Conservation (phyloP, 2,329 filamentous ascomycete species). For the Fusarium nisikadoi region DNA sequence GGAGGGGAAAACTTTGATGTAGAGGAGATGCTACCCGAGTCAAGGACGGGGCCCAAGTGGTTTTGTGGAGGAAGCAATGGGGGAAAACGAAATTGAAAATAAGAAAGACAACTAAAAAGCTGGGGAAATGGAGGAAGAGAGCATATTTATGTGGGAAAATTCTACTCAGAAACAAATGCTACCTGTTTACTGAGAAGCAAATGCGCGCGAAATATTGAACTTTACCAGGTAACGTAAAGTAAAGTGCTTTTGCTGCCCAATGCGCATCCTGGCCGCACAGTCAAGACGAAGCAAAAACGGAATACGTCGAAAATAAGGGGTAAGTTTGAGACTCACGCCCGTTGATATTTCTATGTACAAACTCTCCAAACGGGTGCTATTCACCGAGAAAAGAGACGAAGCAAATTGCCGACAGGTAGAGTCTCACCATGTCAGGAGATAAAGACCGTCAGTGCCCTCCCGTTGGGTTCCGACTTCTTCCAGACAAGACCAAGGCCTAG, state of each 20-base stretch:
- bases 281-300: constrained; percentile 34
- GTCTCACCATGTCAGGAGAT: constrained; percentile 47
- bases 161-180: constrained; percentile 17
- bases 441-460: constrained; percentile 10
- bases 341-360: not conserved
- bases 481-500: constrained; percentile 19
- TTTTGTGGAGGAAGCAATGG: constrained; percentile 11
- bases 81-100: constrained; percentile 10
- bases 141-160: constrained; percentile 26
- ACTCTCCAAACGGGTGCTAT: constrained; percentile 22
- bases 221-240: constrained; percentile 34
- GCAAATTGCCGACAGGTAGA: constrained; percentile 33
- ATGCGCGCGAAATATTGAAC: constrained; percentile 16
- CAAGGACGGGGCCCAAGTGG: constrained; percentile 1
- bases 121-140: constrained; percentile 22
- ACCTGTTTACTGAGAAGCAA: constrained; percentile 30
- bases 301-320: constrained; percentile 27
- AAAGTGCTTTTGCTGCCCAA: constrained; percentile 46
- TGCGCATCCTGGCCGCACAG: constrained; percentile 31
- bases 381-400: constrained; percentile 24
- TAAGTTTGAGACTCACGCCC: not conserved
- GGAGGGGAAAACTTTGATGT: not conserved
- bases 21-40: constrained; percentile 11
- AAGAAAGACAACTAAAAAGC: constrained; percentile 9
- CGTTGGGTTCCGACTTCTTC: constrained; percentile 32